Percentiles rank a stretch among this genome's conserved stretches.
phyloP scores from a whole-genome alignment of 2,329 filamentous ascomycete species.

The Fusarium sp. region DNA sequence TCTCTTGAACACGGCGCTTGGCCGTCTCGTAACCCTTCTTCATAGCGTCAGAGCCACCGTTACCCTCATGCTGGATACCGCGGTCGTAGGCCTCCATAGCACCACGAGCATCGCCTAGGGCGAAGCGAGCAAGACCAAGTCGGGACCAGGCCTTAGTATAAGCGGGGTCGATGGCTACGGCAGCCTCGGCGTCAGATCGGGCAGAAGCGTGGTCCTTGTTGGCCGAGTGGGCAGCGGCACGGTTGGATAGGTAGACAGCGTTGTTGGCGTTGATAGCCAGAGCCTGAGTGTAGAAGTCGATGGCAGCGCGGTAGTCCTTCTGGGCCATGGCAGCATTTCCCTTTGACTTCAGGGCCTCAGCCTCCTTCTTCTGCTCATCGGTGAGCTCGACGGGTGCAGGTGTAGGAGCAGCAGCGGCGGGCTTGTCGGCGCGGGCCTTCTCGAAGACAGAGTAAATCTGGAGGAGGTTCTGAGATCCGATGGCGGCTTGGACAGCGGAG shows the following conservation, averaged over 20 bases:
- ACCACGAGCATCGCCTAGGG: constrained; percentile 88
- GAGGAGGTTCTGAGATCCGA: constrained; percentile 87
- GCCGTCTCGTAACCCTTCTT: constrained; percentile 96
- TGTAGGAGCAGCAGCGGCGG: constrained; percentile 50
- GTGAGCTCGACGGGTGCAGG: constrained; percentile 48
- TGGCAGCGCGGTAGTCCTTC: constrained; percentile 87
- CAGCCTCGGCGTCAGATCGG: constrained; percentile 87
- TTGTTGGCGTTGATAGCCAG: constrained; percentile 84
- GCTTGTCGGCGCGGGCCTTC: constrained; percentile 72
- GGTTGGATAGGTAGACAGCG: constrained; percentile 97
- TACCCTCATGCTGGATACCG: constrained; percentile 94
- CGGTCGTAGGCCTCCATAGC: constrained; percentile 94
- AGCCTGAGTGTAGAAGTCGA: constrained; percentile 89
- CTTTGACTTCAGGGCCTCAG: constrained; percentile 87
- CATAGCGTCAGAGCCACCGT: constrained; percentile 95
- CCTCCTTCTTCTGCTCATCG: constrained; percentile 77
- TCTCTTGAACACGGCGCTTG: constrained; percentile 85
- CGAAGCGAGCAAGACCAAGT: constrained; percentile 89
- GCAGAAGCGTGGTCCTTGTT: constrained; percentile 86
- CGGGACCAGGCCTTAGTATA: constrained; percentile 99
- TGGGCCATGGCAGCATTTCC: constrained; percentile 95
- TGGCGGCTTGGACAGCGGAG: constrained; percentile 76
- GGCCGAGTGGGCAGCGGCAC: constrained; percentile 91
- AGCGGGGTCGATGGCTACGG: constrained; percentile 85
- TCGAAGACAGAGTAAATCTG: constrained; percentile 97